Base-by-base conservation (phyloP, 2,329 filamentous ascomycete species). In the Ophiostoma perfectum region DNA sequence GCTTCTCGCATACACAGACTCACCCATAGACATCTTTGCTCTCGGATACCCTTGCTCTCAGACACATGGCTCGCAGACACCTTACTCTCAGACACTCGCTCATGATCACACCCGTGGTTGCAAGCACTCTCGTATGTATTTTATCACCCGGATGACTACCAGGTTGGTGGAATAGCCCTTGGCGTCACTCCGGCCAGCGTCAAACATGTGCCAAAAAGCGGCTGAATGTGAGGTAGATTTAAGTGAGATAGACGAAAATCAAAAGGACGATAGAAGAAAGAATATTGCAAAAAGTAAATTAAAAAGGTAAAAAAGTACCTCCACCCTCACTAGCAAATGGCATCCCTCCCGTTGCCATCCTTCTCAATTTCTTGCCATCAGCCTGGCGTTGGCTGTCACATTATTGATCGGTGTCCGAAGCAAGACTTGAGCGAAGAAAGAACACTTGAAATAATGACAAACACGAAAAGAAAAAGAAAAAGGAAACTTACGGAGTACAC, bases 191-290 rank as follows among this genome's bases (percentile, higher is more conserved):
- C 27, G 12, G 7, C 6, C 42, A 58, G 52, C 27, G 18, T 60
- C 18, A 60, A 38, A 60, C 55, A 60, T 60, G 55, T 60, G 55
- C 12, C 12, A 60, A 38, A 58, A 58, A 38, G 52, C 52, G 52
- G n/a, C 49, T 8, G 49, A 58, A 39, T 39, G 41, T 44, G 64
- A 39, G 47, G 27, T 27, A 27, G 60, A 64, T n/a, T 8, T 36
- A 49, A 41, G 47, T 44, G 47, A 42, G 65, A 39, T 18, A 58
- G 16, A 41, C 38, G 16, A n/a, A 45, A n/a, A 42, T 7, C 12
- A 36, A 4, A 11, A 38, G 36, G 58, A n/a, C 16, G 45, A 49
- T 27, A 16, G 38, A 14, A 12, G 18, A 16, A 16, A n/a, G 5
- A n/a, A 42, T 36, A 45, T 36, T 45, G 27, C 27, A 39, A 6